Evolutionary conservation across 768 basidiomycete genomes (phyloP), one percentile per base, ranked within the genome.

Genomic region (Tricholoma sp.): DNA sequence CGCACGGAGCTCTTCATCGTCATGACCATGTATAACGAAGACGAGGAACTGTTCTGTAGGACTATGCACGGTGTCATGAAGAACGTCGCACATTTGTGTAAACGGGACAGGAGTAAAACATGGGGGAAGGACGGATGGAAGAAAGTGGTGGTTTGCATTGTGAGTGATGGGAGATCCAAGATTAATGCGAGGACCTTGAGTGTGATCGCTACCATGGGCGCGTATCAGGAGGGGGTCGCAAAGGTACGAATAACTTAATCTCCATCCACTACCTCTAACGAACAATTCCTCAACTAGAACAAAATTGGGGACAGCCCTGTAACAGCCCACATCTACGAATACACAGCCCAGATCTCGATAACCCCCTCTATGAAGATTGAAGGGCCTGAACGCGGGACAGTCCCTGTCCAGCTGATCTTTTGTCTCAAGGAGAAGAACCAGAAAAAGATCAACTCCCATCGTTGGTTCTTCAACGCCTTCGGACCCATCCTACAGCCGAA

Each of bases 101-200:
- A 86, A 61, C 78, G 95, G 18, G 88, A 89, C 45, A 76, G 91
- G 49, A 89, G 86, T 63, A 94, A 91, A 78, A 97, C 91, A 4
- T 98, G 96, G 96, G 95, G 94, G 1, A 89, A 89, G 68, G 94
- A 97, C 0, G 94, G 94, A 1, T 98, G 96, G 96, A 95, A 98
- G 78, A 98, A 97, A 79, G 91, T 96, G 33, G 94, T 95, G 7
- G 88, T 96, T 9, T 94, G 91, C 65, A 86, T 95, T 62, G 93
- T 96, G 7, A 89, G 88, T 41, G 92, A 95, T 69, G 94, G 92
- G 0, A 80, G 93, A 31, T 67, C 73, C 60, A 93, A 94, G 80
- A 89, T 96, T 70, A 92, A 94, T 67, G 80, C 87, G 42, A 74
- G 91, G 58, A 91, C 89, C 13, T 69, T 94, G 64, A 88, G 85